Evolutionary conservation across 345 rosid species (phyloP).

Genomic region (Triadica sebifera): DNA sequence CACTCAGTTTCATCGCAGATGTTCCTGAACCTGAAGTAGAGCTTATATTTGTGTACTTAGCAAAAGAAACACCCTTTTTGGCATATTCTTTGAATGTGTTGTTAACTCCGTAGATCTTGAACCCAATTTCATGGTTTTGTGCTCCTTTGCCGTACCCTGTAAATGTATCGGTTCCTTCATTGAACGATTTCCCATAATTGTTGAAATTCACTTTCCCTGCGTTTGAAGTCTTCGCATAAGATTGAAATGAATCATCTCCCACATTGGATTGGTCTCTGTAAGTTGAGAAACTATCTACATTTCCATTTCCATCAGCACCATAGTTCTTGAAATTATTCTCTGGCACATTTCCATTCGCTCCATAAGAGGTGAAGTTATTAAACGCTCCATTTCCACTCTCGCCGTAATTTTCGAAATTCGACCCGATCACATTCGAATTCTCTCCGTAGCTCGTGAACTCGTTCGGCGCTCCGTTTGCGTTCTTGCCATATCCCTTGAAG

Average conservation of each 20-base stretch:
- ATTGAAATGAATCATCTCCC: constrained; percentile 34
- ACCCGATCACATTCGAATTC: constrained; percentile 59
- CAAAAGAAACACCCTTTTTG: constrained; percentile 18
- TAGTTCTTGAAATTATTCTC: constrained; percentile 61
- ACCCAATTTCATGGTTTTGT: constrained; percentile 15
- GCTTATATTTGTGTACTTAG: constrained; percentile 1
- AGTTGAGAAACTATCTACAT: constrained; percentile 9
- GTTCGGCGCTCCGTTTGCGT: constrained; percentile 56
- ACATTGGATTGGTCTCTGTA: constrained; percentile 37
- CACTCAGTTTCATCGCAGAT: constrained; percentile 20
- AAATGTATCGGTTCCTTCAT: constrained; percentile 32
- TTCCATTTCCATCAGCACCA: constrained; percentile 23
- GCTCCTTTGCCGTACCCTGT: constrained; percentile 27
- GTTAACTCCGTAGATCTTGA: constrained; percentile 28
- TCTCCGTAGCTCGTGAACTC: constrained; percentile 56
- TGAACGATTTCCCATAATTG: constrained; percentile 33
- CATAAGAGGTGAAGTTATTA: constrained; percentile 70
- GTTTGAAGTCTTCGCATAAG: constrained; percentile 33
- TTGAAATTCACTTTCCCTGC: constrained; percentile 17
- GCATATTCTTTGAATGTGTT: constrained; percentile 32
- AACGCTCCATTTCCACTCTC: constrained; percentile 52
- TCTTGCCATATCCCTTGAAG: constrained; percentile 64
- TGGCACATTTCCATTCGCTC: constrained; percentile 56
- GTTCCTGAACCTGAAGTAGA: constrained; percentile 1
- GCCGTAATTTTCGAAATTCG: constrained; percentile 64